Conservation (phyloP, 768 basidiomycete species). For the Tulasnella sp. region DNA sequence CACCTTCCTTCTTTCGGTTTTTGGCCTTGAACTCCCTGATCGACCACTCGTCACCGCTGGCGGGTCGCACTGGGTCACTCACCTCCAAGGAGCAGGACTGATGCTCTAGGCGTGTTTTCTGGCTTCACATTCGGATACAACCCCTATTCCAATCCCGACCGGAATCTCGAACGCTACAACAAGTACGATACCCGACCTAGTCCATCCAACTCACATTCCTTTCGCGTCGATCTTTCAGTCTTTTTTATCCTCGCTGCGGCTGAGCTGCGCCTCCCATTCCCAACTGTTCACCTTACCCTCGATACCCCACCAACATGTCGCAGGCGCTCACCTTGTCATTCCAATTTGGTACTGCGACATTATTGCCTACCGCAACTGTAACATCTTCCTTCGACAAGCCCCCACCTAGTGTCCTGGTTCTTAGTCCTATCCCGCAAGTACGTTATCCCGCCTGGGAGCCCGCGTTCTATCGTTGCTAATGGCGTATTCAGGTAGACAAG, state of each 20-base stretch:
- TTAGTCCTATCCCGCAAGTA: neutral
- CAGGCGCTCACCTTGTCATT: neutral
- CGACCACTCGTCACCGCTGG: no score
- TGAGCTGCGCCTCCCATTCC: slow-evolving; percentile 4
- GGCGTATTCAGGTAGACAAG: neutral
- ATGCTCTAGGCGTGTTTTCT: no score
- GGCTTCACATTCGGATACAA: no score
- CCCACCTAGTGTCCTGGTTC: neutral
- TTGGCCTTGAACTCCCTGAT: no score
- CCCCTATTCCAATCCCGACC: no score
- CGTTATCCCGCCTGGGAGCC: neutral
- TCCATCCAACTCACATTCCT: neutral
- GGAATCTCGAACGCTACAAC: no score
- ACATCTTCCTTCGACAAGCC: neutral
- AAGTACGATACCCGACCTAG: no score
- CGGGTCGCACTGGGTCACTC: no score
- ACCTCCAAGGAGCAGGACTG: no score
- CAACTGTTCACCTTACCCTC: neutral
- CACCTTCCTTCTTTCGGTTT: no score
- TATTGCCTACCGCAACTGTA: neutral
- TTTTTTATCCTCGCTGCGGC: neutral
- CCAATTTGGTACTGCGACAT: neutral
- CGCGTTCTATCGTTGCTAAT: neutral
- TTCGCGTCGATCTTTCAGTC: neutral
- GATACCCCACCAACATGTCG: slow-evolving; percentile 1